Conservation (phyloP, 805 yeast species). For the Zygosaccharomyces bailii region DNA sequence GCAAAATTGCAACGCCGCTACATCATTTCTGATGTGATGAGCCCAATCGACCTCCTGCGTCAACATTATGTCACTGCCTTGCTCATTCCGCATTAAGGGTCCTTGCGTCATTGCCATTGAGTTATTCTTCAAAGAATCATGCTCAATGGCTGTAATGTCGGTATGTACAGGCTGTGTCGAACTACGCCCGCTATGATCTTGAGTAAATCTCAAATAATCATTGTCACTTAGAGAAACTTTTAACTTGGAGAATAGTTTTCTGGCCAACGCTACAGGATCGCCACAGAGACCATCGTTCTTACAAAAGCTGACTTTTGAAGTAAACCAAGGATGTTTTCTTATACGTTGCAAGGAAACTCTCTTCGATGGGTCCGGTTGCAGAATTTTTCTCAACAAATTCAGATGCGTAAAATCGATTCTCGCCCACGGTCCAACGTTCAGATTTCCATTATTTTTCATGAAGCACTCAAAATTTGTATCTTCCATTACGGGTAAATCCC, state of each 20-base stretch:
- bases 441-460: conserved; percentile 45
- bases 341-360: conserved; percentile 44
- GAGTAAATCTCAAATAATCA: conserved; percentile 36
- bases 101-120: conserved; percentile 24
- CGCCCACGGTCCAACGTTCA: conserved; percentile 52
- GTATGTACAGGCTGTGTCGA: conserved; percentile 47
- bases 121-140: conserved; percentile 15
- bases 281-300: conserved; percentile 49
- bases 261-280: conserved; percentile 50
- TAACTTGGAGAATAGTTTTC: conserved; percentile 48
- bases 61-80: conserved; percentile 10
- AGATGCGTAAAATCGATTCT: conserved; percentile 47
- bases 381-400: conserved; percentile 49
- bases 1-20: conserved; percentile 29
- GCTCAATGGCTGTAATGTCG: conserved; percentile 41
- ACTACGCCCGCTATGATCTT: conserved; percentile 13
- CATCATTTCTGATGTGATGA: conserved; percentile 24
- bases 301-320: conserved; percentile 42
- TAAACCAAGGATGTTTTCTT: conserved; percentile 54
- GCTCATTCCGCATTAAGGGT: conserved; percentile 19
- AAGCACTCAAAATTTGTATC: conserved; percentile 48
- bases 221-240: conserved; percentile 53
- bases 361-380: conserved; percentile 47
- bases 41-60: conserved; percentile 26
- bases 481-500: conserved; percentile 59